Base-by-base conservation (phyloP, 225 moss, liverwort and hornwort genomes). In the Takakia lepidozioides region DNA sequence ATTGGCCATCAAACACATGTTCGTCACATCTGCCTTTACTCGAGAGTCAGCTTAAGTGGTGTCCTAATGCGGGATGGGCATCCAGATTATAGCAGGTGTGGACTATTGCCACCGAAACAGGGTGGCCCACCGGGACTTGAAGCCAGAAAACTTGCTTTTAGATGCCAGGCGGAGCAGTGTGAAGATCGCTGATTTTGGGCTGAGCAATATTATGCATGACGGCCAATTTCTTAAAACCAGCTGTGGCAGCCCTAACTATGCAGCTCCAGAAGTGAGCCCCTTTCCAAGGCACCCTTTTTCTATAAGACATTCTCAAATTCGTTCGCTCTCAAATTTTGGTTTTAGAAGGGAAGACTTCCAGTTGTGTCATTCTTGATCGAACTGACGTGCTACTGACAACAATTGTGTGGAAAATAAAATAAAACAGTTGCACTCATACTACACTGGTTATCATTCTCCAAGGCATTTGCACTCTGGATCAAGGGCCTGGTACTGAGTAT, bases 91-190 rank as follows among this genome's bases (percentile, higher is more conserved):
- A 18, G 69, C 75, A 43, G 75, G 75, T 22, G 75, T 75, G 50
- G 75, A 75, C 57, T 75, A 75, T 26, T 75, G 75, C 41, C 75
- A 75, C 55, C 65, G 75, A 19, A 75, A 75, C 54, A 75, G 65
- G 75, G 70, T 75, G 25, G 75, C 62, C 29, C 75, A 75, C 34
- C 65, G 75, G 51, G 75, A 75, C 47, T 51, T 75, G 50, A 75
- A 75, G 58, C 75, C 75, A 16, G 75, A 75, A 44, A 75, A 75
- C 32, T 48, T 75, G 62, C 66, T 75, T 1, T 57, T 75, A 1
- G 75, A 75, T 60, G 69, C 75, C 0, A 70, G 70, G 11, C 7
- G 32, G 29, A 62, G 61, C 35, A 70, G 70, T 62, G 75, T 75
- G 2, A 75, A 75, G 39, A 75, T 75, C 16, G 75, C 75, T 15